Evolutionary conservation across 2,329 filamentous ascomycete genomes (phyloP), one percentile per base, ranked within the genome.

Genomic region (Sclerotinia subarctica): DNA sequence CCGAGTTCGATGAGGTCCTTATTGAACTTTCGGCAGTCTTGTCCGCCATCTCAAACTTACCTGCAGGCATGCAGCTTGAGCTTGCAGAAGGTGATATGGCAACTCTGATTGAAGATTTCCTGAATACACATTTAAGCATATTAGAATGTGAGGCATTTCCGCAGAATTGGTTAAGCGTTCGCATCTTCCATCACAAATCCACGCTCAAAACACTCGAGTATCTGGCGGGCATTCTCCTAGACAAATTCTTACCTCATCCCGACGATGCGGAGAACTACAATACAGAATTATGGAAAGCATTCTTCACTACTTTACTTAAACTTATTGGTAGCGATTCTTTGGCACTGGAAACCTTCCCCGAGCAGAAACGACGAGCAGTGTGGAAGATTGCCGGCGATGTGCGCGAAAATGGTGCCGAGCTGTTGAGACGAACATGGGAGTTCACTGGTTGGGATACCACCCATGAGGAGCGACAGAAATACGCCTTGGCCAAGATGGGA

Each of bases 321-420:
- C 88, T 98, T 3, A 92, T 99, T 3, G 92, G 92, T 6, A 97
- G 93, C 75, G 89, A 94, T 47, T 92, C 90, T 0, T 84, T 99
- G 26, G 94, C 95, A 0, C 85, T 99, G 49, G 95, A 99, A 77
- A 97, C 94, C 0, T 98, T 97, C 76, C 93, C 95, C 0, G 96
- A 99, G 78, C 95, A 99, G 80, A 99, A 98, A 81, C 85, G 95
- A 57, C 85, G 95, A 67, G 94, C 95, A 0, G 94, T 98, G 1
- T 99, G 96, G 95, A 99, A 98, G 81, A 97, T 99, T 77, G 95
- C 94, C 5, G 95, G 95, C 7, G 96, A 99, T 79, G 93, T 99
- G 63, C 87, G 95, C 67, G 94, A 98, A 78, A 86, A 93, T 72
- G 95, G 96, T 21, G 94, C 95, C 5, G 91, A 94, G 63, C 83